Evolutionary conservation across 306 rosid species (phyloP).

Genomic region (Malus asiatica): DNA sequence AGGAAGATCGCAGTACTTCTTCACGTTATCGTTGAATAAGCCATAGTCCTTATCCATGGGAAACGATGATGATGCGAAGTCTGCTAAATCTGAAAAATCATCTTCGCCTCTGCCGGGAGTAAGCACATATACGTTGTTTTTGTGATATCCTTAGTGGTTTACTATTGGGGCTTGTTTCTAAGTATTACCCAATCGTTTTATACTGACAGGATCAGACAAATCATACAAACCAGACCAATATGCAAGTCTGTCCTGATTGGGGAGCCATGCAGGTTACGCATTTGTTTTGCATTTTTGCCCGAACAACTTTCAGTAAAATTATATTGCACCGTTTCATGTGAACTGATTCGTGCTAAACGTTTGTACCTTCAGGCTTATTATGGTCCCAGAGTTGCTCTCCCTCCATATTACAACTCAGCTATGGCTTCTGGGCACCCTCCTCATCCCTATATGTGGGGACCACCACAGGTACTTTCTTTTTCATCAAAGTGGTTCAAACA

Average conservation of each 20-base stretch:
- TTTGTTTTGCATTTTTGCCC: not conserved
- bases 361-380: constrained; percentile 65
- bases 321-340: not conserved
- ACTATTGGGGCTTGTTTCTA: not conserved
- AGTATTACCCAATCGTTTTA: not conserved
- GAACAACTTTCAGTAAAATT: not conserved
- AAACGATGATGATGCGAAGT: constrained; percentile 62
- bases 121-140: constrained; percentile 23
- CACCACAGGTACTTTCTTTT: constrained; percentile 67
- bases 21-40: not conserved
- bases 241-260: constrained; percentile 89
- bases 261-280: constrained; percentile 83
- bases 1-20: constrained; percentile 13
- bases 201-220: constrained; percentile 54
- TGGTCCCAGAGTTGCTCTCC: constrained; percentile 77
- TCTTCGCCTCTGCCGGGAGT: constrained; percentile 62
- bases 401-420: constrained; percentile 74
- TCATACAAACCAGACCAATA: constrained; percentile 42
- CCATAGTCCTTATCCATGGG: constrained; percentile 46
- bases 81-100: constrained; percentile 52
- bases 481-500: constrained; percentile 3
- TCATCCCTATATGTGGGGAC: constrained; percentile 94
- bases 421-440: constrained; percentile 75
- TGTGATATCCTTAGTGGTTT: not conserved
- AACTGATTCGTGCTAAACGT: constrained; percentile 9